Evolutionary conservation across 176 grass and related monocot genomes (phyloP).

Genomic region (Dendrocalamus sinicus): DNA sequence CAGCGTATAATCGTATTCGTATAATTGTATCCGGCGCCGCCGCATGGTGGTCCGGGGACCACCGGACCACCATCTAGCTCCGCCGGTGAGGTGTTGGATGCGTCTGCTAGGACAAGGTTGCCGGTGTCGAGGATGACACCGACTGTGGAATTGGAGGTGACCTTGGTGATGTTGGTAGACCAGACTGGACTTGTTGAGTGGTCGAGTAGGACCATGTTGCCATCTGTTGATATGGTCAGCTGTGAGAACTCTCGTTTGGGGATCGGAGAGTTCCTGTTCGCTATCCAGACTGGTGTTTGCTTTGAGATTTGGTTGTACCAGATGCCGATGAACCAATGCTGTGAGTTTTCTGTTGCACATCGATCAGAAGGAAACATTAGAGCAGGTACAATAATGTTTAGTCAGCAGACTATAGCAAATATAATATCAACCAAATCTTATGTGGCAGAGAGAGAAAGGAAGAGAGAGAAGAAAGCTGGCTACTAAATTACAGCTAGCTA

Average conservation of each 20-base stretch:
- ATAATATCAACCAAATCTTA: too few species aligned
- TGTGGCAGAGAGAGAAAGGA: too few species aligned
- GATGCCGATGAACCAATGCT: conserved; percentile 57
- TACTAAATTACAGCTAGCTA: too few species aligned
- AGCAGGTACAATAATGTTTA: too few species aligned
- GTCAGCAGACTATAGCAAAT: too few species aligned
- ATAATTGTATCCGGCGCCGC: too few species aligned
- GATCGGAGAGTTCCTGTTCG: conserved; percentile 50
- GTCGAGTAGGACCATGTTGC: conserved; percentile 56
- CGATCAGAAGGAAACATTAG: too few species aligned
- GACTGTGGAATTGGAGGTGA: conserved; percentile 5
- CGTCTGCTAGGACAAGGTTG: conserved; percentile 59
- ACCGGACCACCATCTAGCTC: too few species aligned
- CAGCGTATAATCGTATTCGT: too few species aligned
- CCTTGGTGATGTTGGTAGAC: conserved; percentile 45
- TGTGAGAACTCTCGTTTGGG: conserved; percentile 21
- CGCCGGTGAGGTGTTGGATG: conserved; percentile 48
- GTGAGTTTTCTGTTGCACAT: conserved; percentile 37
- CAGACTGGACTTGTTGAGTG: conserved; percentile 25
- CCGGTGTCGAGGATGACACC: conserved; percentile 61
- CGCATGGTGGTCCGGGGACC: too few species aligned
- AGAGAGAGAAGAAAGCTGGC: too few species aligned
- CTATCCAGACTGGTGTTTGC: conserved; percentile 52
- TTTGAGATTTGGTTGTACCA: conserved; percentile 64
- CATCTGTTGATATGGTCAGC: conserved; percentile 27